phyloP scores from a whole-genome alignment of 208 protist genomes.

The Trypanosoma mega region DNA sequence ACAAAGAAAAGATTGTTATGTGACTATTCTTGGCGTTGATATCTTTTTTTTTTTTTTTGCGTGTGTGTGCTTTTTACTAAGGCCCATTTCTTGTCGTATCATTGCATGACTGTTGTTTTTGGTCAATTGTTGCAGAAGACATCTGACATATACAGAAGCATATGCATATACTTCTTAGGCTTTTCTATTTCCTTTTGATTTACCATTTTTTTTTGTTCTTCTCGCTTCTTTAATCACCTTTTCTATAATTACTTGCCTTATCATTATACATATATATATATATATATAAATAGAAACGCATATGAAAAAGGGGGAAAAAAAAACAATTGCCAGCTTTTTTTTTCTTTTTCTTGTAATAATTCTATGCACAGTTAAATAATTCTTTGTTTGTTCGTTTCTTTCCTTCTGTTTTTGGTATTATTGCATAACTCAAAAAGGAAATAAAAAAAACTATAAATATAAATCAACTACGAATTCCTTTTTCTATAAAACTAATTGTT shows the following conservation, averaged over 20 bases:
- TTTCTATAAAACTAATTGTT: neutral
- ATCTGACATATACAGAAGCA: too few species aligned
- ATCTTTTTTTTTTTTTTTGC: too few species aligned
- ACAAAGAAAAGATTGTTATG: too few species aligned
- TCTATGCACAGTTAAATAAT: neutral
- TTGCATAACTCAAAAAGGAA: neutral
- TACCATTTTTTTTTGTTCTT: neutral
- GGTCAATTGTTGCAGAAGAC: too few species aligned
- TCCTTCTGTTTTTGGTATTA: neutral
- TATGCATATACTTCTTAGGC: too few species aligned
- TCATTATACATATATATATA: neutral
- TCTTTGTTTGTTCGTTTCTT: neutral
- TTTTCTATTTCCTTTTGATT: too few species aligned
- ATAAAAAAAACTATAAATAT: neutral
- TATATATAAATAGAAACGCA: neutral
- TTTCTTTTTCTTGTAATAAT: neutral
- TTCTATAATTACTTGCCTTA: neutral
- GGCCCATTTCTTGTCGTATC: too few species aligned
- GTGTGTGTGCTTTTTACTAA: too few species aligned
- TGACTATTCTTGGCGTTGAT: too few species aligned
- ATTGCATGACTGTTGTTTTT: too few species aligned
- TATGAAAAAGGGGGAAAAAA: neutral
- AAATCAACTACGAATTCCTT: neutral
- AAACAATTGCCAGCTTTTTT: neutral
- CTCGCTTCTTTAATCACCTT: neutral